Conservation (phyloP, 768 basidiomycete species). For the Russula earlei region DNA sequence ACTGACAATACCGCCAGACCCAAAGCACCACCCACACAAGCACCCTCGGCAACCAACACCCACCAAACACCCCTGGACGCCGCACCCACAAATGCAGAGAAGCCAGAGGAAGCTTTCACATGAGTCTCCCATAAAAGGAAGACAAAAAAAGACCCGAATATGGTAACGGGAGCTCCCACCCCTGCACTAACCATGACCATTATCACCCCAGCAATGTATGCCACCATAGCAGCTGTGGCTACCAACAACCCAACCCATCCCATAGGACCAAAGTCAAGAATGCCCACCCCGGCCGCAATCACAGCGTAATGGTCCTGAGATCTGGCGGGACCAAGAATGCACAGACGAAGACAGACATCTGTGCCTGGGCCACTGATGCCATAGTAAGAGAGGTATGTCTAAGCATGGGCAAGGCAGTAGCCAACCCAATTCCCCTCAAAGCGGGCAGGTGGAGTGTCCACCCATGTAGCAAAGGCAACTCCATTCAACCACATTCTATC, state of each 20-base stretch:
- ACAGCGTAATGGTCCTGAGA: neutral
- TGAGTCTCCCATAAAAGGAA: too few relatives aligned
- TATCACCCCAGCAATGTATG: too few relatives aligned
- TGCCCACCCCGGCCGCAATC: too few relatives aligned
- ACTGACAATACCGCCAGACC: too few relatives aligned
- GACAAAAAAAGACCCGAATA: too few relatives aligned
- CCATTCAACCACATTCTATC: accelerated
- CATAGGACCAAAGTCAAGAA: accelerated
- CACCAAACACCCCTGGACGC: too few relatives aligned
- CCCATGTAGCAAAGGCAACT: neutral
- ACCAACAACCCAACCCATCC: neutral
- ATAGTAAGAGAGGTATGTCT: neutral
- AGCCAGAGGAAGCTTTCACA: too few relatives aligned
- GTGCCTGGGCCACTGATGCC: neutral
- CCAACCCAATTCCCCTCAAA: neutral
- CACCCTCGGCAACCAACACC: too few relatives aligned
- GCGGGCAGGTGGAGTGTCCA: neutral
- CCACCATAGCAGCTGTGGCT: neutral
- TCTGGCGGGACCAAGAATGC: accelerated
- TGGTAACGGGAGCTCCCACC: neutral
- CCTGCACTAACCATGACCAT: neutral
- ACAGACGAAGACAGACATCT: neutral
- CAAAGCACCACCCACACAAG: too few relatives aligned
- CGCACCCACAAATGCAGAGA: too few relatives aligned
- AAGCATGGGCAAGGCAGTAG: neutral